Conservation (phyloP, 306 rosid species). For the Castanea sativa region DNA sequence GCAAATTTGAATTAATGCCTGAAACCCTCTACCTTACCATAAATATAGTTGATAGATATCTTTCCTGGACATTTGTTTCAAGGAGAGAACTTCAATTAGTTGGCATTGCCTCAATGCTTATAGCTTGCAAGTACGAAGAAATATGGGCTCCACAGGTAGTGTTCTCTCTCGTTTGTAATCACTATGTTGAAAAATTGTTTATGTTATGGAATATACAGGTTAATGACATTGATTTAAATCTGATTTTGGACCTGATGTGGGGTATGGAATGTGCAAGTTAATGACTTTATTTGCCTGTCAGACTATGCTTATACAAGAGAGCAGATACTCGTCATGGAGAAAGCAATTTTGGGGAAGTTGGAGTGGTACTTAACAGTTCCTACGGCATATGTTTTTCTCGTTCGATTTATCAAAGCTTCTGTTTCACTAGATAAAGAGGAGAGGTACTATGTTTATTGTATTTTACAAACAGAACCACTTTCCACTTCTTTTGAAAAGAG, state of each 20-base stretch:
- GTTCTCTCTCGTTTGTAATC: neutral
- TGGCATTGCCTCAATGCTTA: conserved; percentile 54
- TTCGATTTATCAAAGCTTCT: conserved; percentile 48
- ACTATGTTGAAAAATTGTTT: too few relatives aligned
- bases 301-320: conserved; percentile 42
- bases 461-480: too few relatives aligned
- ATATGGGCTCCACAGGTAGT: conserved; percentile 43
- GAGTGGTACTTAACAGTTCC: conserved; percentile 61
- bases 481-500: neutral
- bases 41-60: conserved; percentile 52
- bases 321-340: conserved; percentile 46
- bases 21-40: conserved; percentile 60
- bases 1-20: conserved; percentile 43
- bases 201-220: too few relatives aligned
- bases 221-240: neutral
- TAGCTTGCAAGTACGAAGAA: conserved; percentile 67
- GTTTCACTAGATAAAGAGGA: conserved; percentile 36
- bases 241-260: too few relatives aligned
- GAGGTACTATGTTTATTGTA: conserved; percentile 27
- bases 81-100: conserved; percentile 47
- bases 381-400: conserved; percentile 49
- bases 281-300: conserved; percentile 31
- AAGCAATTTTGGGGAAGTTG: conserved; percentile 43
- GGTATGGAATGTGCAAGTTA: neutral
- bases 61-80: conserved; percentile 36